Evolutionary conservation across 345 rosid species (phyloP), one percentile per base, ranked within the genome.

Genomic region (Lepidium africanum): DNA sequence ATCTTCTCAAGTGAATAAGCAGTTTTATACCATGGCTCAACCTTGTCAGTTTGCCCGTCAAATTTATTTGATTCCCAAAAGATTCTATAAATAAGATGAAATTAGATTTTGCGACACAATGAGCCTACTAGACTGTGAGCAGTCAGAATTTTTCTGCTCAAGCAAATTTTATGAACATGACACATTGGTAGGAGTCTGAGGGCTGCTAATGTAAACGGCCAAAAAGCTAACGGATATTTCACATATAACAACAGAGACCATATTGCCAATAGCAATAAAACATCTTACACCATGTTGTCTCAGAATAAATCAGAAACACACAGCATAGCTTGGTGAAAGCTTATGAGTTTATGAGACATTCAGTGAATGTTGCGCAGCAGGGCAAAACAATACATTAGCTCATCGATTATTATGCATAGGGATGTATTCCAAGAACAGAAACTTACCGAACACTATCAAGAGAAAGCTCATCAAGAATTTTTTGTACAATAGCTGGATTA

Each of bases 1-100:
- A 87, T 72, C 76, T 77, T 82, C 79, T 85, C 92, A 48, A 87
- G 56, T 37, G 84, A 79, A 76, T 87, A 87, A 58, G 90, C 80
- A 42, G 97, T 92, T 71, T 85, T 83, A 74, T 90, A 92, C 96
- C 96, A 93, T 63, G 97, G 97, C 81, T 93, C 97, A 63, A 74
- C 84, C 88, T 70, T 81, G 65, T 84, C 81, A 33, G 94, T 84
- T 37, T 75, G 61, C 42, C 87, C 96, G 77, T 88, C 96, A 84
- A 92, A 92, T 52, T 80, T 82, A 72, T 90, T 80, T n/a, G 98
- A 92, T 64, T 82, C 84, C 96, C 98, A 92, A 70, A 92, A 90
- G 73, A 92, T 84, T 73, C 96, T 92, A 77, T 57, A 54, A 53
- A 65, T n/a, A 11, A 10, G 59, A 42, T 12, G 59, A 59, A 35